Base-by-base conservation (phyloP, 345 rosid genomes). In the Camelina hispida region DNA sequence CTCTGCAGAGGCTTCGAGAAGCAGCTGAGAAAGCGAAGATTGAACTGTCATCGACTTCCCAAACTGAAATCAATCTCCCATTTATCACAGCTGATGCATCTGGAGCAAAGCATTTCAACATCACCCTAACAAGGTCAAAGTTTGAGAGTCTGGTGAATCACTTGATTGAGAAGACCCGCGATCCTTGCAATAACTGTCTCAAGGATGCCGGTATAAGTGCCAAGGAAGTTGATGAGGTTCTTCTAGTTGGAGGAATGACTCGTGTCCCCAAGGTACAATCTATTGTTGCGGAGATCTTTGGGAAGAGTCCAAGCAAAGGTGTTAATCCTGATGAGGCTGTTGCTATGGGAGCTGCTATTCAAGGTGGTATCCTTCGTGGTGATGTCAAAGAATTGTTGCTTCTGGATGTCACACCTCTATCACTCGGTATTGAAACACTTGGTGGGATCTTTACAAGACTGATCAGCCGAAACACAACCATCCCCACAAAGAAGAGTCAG, bases 231-330 rank as follows among this genome's bases (percentile, higher is more conserved):
- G 90, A 89, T 62, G 97, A 90, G 78, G 97, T 93, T 68, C 86
- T 93, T 40, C 86, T 93, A 4, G 97, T 93, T 46, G 98, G 98
- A 72, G 97, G 97, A 23, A 90, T 92, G 97, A 92, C 96, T 4
- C 96, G 96, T 81, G 98, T 93, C 18, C 98, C 98, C n/a, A 93
- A 88, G 80, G 93, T 93, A 13, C 98, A 93, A 72, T 85, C 84
- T 71, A 74, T 90, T 10, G 98, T 93, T 14, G 18, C 90, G 1
- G 96, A 83, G 50, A 88, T 93, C 68, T 93, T 93, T 57, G 97
- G 93, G 3, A 93, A 86, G 90, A 80, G 78, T 50, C 96, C 98
- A 0, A 89, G 97, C 65, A 89, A 89, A 80, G 97, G 93, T 62
- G 97, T 93, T 1, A 92, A 92, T 66, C 97, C 97, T 51, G 96